Evolutionary conservation across 768 basidiomycete genomes (phyloP), one percentile per base, ranked within the genome.

Genomic region (Pleurotus ostreatus): DNA sequence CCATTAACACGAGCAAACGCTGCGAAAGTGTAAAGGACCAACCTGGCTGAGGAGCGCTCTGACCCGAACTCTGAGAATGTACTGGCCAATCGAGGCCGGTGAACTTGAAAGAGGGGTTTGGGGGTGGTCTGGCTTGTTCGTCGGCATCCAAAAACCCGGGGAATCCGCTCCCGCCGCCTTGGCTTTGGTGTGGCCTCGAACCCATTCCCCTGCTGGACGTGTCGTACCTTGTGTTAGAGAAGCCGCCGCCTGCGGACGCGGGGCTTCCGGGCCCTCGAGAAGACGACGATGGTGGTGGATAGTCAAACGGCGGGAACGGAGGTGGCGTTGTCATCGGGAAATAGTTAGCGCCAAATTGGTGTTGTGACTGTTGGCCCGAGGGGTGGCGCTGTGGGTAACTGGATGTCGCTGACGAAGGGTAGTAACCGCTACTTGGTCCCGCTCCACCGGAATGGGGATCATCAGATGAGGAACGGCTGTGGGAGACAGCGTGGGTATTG

Each of bases 391-490:
- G 57, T 39, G 58, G 56, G 41, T 41, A 46, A 39, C 20, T 22
- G 41, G 16, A 41, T 18, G 30, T 43, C 13, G 12, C 55, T 44
- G 20, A 54, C 39, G 54, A 59, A 59, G 58, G 57, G 38, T 51
- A 48, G 40, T 56, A 49, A 5, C 60, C 53, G 30, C 63, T 60
- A 16, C 41, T 34, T 12, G 25, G 15, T 4, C 51, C 51, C 20
- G 49, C 37, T 55, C 52, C 38, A 55, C 55, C n/a, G 55, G 44
- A 52, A 16, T 55, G 13, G 2, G 59, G 54, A 45, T 67, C 64
- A 49, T 66, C 66, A 11, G 71, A 67, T 38, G 69, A 62, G 5
- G 65, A 68, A n/a, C 64, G 65, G 23, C 59, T 67, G 46, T 65
- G 65, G 11, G 55, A 57, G 41, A 44, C 39, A 20, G 40, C 41